phyloP scores from a whole-genome alignment of 2,329 filamentous ascomycete species.

The Leptographium lundbergii region DNA sequence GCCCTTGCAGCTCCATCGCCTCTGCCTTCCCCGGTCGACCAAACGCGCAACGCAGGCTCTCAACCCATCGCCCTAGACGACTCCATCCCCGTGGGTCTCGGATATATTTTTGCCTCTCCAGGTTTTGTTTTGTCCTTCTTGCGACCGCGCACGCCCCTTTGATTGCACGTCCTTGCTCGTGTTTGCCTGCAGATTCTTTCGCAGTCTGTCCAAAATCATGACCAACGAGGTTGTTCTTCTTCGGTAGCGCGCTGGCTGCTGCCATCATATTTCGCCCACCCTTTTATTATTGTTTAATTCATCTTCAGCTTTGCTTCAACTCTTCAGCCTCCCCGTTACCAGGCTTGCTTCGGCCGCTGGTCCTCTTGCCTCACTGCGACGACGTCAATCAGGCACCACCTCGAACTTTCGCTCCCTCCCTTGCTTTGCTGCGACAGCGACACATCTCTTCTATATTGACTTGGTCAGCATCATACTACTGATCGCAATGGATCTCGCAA shows the following conservation, averaged over 20 bases:
- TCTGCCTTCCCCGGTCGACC: not conserved
- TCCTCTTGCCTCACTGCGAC: no score
- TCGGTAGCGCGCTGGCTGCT: slow-evolving; percentile 11
- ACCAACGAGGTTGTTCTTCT: not conserved
- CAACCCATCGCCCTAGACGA: not conserved
- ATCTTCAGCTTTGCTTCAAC: not conserved
- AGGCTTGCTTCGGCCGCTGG: no score
- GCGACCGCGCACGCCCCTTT: not conserved
- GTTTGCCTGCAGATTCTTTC: not conserved
- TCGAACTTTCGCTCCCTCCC: not conserved
- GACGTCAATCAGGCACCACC: not conserved
- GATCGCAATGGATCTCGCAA: slow-evolving; percentile 37
- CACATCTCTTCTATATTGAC: not conserved
- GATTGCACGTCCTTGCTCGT: not conserved
- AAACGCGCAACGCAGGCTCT: not conserved
- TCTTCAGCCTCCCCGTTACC: not conserved
- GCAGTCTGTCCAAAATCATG: slow-evolving; percentile 7
- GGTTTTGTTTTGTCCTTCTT: not conserved
- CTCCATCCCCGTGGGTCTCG: not conserved
- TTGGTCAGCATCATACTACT: not conserved
- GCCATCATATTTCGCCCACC: not conserved
- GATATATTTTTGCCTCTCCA: not conserved
- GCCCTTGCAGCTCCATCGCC: not conserved
- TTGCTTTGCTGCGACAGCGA: not conserved
- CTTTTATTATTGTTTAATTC: not conserved